Base-by-base conservation (phyloP, 2,329 filamentous ascomycete species). In the Fusarium sp. region DNA sequence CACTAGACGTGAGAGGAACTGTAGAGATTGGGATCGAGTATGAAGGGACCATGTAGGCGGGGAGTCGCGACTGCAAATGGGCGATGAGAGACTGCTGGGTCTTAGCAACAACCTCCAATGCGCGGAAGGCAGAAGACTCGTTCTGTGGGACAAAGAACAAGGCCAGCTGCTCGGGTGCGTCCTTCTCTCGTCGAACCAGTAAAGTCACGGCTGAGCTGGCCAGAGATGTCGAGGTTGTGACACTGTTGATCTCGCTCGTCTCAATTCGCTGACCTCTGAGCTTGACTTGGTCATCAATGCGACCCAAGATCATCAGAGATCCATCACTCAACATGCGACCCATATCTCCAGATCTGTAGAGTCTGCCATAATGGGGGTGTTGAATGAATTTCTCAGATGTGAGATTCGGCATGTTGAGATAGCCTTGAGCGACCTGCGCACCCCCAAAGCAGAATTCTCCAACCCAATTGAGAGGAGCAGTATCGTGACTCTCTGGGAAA, bases 391-490 rank as follows among this genome's bases (percentile, higher is more conserved):
- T 94, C 14, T 87, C 83, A 0, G 85, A 81, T 1, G 92, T 94
- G 45, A 94, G 82, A 5, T 88, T 86, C 0, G 90, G 87, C 81
- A 89, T 86, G 66, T 92, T 90, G 31, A 97, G 86, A 78, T 96
- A 97, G 2, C 94, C 94, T 42, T 88, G 86, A 47, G 91, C 91
- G 6, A 98, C 90, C 82, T 98, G 95, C 58, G 94, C 90, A 13
- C 95, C 95, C 16, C 94, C 95, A 80, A 97, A 97, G 78, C 94
- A 97, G 8, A 97, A 86, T 80, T 98, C 95, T 13, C 95, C 95
- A 18, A 94, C 85, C 71, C 90, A 93, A 4, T 95, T 94, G 8
- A 89, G 80, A 0, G 94, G 94, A 0, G 95, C 84, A 1, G 90
- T 78, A 0, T 88, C 81, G 6, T 91, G 78, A 3, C 83, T 79